Base-by-base conservation (phyloP, 1,139 yeast species). In the Meyerozyma athensensis region DNA sequence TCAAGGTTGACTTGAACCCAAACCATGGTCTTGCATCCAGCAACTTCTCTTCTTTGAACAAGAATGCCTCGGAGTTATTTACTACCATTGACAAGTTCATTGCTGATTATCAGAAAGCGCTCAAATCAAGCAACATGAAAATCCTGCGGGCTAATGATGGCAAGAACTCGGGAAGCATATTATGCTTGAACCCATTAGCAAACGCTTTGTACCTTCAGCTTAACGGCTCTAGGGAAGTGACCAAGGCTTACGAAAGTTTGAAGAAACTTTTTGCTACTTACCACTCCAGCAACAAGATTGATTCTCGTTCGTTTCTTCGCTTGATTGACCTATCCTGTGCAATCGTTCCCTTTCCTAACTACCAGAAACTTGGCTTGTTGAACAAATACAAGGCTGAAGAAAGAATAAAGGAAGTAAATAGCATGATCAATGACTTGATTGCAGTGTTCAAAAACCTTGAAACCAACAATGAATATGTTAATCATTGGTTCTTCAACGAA, bases 101-200 rank as follows among this genome's bases (percentile, higher is more conserved):
- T 14, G 56, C 54, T 5, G 68, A 63, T 20, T 77, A 74, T 48
- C 56, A 69, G 6, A 55, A 56, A 20, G 61, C 58, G n/a, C 35
- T 53, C 45, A 53, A 45, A 12, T 24, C 19, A 10, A 40, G 39
- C 12, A 32, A 39, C 19, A 30, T 43, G 7, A 41, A 41, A 17
- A 36, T 34, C 17, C 35, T 40, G 12, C 36, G 38, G 21, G 19
- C 37, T 7, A 20, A 26, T 30, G 28, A 31, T 16, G 28, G 26
- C 17, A 30, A 32, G 4, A 13, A 19, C 17, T 5, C 26, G 13
- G 51, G 54, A 7, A 68, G 71, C 41, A 59, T 80, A 12, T 54
- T 79, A 26, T 63, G 77, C 2, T 59, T 81, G 26, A 74, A 81
- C 14, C 90, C 89, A 0, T 56, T 81, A 38, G 80, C 86, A 0